phyloP scores from a whole-genome alignment of 345 rosid genomes.

The Lepidium sativum region DNA sequence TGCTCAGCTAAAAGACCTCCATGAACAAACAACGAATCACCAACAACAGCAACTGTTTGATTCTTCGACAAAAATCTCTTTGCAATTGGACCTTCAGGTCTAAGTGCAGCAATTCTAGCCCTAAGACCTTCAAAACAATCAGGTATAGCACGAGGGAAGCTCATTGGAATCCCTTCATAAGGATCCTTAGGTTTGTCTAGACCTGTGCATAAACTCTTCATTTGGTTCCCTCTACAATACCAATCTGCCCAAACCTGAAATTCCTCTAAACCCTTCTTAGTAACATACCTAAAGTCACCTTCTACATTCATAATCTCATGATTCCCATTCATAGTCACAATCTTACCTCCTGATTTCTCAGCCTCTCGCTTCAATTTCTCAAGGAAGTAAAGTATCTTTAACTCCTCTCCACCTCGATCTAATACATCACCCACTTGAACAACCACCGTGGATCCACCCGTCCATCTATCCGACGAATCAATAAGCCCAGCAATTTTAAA shows the following conservation, averaged over 20 bases:
- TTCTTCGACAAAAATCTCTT: slow-evolving; percentile 53
- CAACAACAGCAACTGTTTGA: slow-evolving; percentile 68
- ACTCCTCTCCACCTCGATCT: slow-evolving; percentile 82
- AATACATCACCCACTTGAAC: slow-evolving; percentile 88
- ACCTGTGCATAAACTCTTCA: slow-evolving; percentile 53
- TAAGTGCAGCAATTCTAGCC: slow-evolving; percentile 75
- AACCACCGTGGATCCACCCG: slow-evolving; percentile 62
- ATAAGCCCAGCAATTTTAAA: slow-evolving; percentile 63
- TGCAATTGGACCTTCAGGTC: slow-evolving; percentile 66
- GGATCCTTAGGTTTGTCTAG: slow-evolving; percentile 45
- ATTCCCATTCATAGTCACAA: slow-evolving; percentile 82
- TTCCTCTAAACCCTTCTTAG: slow-evolving; percentile 54
- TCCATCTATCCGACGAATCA: slow-evolving; percentile 56
- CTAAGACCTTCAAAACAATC: slow-evolving; percentile 42
- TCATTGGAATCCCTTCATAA: slow-evolving; percentile 52
- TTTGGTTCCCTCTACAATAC: slow-evolving; percentile 53
- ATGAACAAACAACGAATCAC: slow-evolving; percentile 81
- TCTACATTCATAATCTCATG: slow-evolving; percentile 94
- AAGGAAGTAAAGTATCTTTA: slow-evolving; percentile 63
- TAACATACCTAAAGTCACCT: slow-evolving; percentile 71
- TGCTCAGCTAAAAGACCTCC: slow-evolving; percentile 71
- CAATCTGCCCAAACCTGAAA: slow-evolving; percentile 68
- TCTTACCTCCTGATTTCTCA: slow-evolving; percentile 45
- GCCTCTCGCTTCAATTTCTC: slow-evolving; percentile 81
- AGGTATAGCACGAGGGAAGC: slow-evolving; percentile 36